Base-by-base conservation (phyloP, 208 protist species). In the Leishmania tarentolae region DNA sequence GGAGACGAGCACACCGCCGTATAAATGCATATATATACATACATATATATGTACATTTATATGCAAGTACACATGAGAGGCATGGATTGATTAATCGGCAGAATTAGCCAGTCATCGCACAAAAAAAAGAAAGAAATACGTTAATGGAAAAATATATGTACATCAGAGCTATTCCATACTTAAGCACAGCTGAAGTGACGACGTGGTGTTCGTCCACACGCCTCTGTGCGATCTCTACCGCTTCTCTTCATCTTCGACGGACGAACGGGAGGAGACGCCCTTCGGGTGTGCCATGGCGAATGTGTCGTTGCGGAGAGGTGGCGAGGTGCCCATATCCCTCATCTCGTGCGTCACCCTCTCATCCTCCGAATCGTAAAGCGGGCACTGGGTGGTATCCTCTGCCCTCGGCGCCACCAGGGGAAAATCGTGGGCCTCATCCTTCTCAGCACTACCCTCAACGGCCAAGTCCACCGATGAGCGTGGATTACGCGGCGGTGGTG, bases 321-420 rank as follows among this genome's bases (percentile, higher is more conserved):
- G 86, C 21, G 91, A 93, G 74, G 81, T 74, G 47, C 87, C 86
- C 78, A 91, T 86, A 42, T 83, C 72, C 46, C 79, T 83, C n/a
- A 65, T 80, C 40, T 79, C 77, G 28, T 78, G 80, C 53, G 83
- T 69, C 70, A 78, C 44, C 15, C 31, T 76, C 44, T 90, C 85
- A 19, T 87, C 84, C 50, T 92, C 89, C 15, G 89, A 91, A 78
- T 88, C 88, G 77, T 95, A 93, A 46, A 94, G 84, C 9, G 91
- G 91, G 75, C 86, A 88, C 28, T 84, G 86, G 9, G 86, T 69
- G 6, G 88, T 92, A 68, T 91, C 87, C 81, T 90, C 86, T 3
- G 82, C 79, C 28, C 80, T 66, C 28, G 88, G 82, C 78, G 83
- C 79, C 0, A 88, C 86, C 0, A 89, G 78, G 9, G 83, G 83